Conservation (phyloP, 148 eudicot species). For the Rhododendron ovatum region DNA sequence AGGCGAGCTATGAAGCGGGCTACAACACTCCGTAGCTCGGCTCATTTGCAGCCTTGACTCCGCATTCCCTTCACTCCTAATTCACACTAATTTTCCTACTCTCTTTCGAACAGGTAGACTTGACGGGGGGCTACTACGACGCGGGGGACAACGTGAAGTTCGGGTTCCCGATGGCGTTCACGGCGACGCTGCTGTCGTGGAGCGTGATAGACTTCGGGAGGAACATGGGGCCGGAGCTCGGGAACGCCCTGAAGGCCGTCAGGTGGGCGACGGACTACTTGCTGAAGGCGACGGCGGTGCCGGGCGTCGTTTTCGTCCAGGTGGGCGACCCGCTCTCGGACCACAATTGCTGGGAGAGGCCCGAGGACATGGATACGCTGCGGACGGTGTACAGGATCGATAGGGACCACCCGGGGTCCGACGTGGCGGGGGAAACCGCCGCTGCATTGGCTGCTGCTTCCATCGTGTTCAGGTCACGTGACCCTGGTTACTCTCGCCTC, state of each 20-base stretch:
- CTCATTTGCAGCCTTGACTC: no score
- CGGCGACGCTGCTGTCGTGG: slow-evolving; percentile 84
- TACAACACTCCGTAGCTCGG: no score
- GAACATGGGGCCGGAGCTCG: slow-evolving; percentile 58
- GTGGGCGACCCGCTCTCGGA: slow-evolving; percentile 85
- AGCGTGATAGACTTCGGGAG: slow-evolving; percentile 80
- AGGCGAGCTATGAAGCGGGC: no score
- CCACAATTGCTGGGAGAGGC: slow-evolving; percentile 95
- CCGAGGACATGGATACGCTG: slow-evolving; percentile 90
- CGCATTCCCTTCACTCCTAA: neutral
- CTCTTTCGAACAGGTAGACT: slow-evolving; percentile 50
- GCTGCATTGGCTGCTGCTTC: slow-evolving; percentile 96
- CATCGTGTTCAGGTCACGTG: slow-evolving; percentile 59
- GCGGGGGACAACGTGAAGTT: slow-evolving; percentile 96
- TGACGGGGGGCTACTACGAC: slow-evolving; percentile 92
- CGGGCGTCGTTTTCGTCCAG: slow-evolving; percentile 60
- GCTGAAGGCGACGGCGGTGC: slow-evolving; percentile 68
- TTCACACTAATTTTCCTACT: neutral
- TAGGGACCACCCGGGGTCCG: slow-evolving; percentile 76
- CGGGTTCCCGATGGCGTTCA: slow-evolving; percentile 96
- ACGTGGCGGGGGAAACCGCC: slow-evolving; percentile 95
- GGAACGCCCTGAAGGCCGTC: slow-evolving; percentile 65
- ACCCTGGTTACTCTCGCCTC: slow-evolving; percentile 64
- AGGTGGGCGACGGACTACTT: slow-evolving; percentile 90
- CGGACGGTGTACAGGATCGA: slow-evolving; percentile 67